phyloP scores from a whole-genome alignment of 2,329 filamentous ascomycete genomes.

The Penicillium palitans region DNA sequence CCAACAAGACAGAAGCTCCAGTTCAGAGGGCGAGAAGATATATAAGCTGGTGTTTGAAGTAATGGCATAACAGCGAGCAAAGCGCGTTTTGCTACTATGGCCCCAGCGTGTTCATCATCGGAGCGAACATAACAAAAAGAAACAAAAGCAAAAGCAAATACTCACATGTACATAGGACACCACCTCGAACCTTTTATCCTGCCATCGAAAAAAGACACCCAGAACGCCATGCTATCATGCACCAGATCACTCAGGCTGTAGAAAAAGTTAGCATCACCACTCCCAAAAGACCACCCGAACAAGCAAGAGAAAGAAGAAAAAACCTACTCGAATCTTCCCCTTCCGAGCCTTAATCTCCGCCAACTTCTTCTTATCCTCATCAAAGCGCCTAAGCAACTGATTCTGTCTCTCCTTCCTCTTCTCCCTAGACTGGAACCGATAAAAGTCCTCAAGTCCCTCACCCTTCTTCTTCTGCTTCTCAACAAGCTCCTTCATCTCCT shows the following conservation, averaged over 20 bases:
- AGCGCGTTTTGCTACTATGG: slow-evolving; percentile 50
- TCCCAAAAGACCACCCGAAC: slow-evolving; percentile 8
- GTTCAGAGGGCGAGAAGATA: slow-evolving; percentile 66
- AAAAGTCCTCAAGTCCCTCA: slow-evolving; percentile 70
- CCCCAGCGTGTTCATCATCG: slow-evolving; percentile 52
- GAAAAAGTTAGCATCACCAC: slow-evolving; percentile 13
- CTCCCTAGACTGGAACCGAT: slow-evolving; percentile 80
- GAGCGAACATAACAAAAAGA: slow-evolving; percentile 1
- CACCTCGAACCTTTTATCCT: slow-evolving; percentile 13
- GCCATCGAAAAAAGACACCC: slow-evolving; percentile 17
- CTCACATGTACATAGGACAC: slow-evolving; percentile 24
- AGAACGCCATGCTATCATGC: slow-evolving; percentile 33
- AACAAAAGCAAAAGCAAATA: slow-evolving; percentile 10
- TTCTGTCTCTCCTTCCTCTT: slow-evolving; percentile 73
- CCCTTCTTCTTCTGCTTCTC: slow-evolving; percentile 64
- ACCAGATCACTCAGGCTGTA: slow-evolving; percentile 38
- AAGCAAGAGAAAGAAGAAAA: not conserved
- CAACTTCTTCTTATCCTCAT: slow-evolving; percentile 72
- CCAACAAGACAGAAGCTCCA: slow-evolving; percentile 4
- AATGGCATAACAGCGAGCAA: slow-evolving; percentile 45
- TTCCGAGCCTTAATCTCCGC: slow-evolving; percentile 68
- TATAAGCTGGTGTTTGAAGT: slow-evolving; percentile 62
- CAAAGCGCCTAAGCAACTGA: slow-evolving; percentile 69
- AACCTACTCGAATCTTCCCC: slow-evolving; percentile 57
- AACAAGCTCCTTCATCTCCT: slow-evolving; percentile 63